Evolutionary conservation across 2,329 filamentous ascomycete species (phyloP).

Genomic region (Diaporthe helianthi): DNA sequence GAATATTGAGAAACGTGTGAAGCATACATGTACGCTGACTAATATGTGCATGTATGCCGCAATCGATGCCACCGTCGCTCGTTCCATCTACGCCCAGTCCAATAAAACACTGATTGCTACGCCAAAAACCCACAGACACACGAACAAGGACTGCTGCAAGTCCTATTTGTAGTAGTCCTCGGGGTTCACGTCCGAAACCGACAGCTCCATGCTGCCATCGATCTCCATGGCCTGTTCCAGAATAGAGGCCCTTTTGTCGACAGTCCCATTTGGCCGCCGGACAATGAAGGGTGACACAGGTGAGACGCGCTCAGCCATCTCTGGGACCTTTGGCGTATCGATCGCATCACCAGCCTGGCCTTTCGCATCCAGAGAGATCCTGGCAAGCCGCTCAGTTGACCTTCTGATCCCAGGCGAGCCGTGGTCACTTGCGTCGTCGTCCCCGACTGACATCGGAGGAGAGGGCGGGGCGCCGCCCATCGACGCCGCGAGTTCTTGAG

Average conservation of each 20-base stretch:
- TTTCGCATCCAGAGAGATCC: slow-evolving; percentile 29
- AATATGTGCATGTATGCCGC: background rate
- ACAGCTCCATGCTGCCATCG: slow-evolving; percentile 28
- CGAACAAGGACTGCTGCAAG: background rate
- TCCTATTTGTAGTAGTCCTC: slow-evolving; percentile 33
- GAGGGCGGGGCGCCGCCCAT: slow-evolving; percentile 28
- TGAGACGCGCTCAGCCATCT: slow-evolving; percentile 32
- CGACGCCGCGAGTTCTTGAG: slow-evolving; percentile 27
- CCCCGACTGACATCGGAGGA: slow-evolving; percentile 26
- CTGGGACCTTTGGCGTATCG: slow-evolving; percentile 17
- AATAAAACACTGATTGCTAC: background rate
- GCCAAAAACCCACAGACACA: background rate
- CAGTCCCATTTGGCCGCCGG: slow-evolving; percentile 28
- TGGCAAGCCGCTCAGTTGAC: slow-evolving; percentile 31
- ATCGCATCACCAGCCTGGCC: background rate
- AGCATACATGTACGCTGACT: background rate
- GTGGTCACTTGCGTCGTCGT: slow-evolving; percentile 23
- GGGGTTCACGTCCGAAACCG: slow-evolving; percentile 21
- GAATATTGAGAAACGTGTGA: background rate
- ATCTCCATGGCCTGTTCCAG: slow-evolving; percentile 34
- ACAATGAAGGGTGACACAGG: slow-evolving; percentile 32
- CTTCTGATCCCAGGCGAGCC: slow-evolving; percentile 22
- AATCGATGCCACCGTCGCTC: background rate
- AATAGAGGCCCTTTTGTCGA: slow-evolving; percentile 30
- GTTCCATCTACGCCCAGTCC: background rate